Percentiles rank a stretch among this genome's conserved stretches.
Conservation (phyloP, 1,284 basidiomycete genomes). For the Golubevia sp. region DNA sequence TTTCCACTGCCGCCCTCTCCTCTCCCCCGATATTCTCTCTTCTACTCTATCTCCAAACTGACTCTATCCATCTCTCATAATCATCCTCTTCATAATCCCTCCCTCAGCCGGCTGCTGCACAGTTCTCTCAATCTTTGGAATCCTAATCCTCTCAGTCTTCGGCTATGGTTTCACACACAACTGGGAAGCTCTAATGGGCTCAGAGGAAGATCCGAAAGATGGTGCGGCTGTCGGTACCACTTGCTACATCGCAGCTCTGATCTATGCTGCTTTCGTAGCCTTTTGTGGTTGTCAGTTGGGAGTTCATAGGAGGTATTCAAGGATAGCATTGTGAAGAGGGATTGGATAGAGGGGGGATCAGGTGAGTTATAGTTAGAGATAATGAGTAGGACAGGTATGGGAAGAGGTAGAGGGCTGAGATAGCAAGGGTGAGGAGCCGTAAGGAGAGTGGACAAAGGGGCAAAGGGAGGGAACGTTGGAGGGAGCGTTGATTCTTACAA, state of each 20-base stretch:
- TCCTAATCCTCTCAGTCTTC: constrained; percentile 49
- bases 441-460: too few relatives aligned
- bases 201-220: constrained; percentile 48
- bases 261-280: constrained; percentile 46
- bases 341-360: neutral
- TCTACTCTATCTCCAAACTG: too few relatives aligned
- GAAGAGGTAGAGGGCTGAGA: too few relatives aligned
- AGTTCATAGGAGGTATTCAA: constrained; percentile 45
- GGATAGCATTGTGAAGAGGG: constrained; percentile 34
- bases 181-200: constrained; percentile 59
- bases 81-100: neutral
- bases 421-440: too few relatives aligned
- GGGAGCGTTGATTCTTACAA: too few relatives aligned
- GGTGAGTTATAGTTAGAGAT: too few relatives aligned
- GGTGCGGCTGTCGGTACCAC: constrained; percentile 46
- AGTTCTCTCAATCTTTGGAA: constrained; percentile 49
- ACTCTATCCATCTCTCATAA: neutral
- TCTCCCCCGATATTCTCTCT: too few relatives aligned
- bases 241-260: constrained; percentile 50
- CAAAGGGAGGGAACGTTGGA: too few relatives aligned
- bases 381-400: too few relatives aligned
- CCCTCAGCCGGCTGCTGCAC: constrained; percentile 54
- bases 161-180: constrained; percentile 52
- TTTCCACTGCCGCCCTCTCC: too few relatives aligned
- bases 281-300: constrained; percentile 55